Evolutionary conservation across 306 rosid genomes (phyloP).

Genomic region (Oxytropis ochrocephala): DNA sequence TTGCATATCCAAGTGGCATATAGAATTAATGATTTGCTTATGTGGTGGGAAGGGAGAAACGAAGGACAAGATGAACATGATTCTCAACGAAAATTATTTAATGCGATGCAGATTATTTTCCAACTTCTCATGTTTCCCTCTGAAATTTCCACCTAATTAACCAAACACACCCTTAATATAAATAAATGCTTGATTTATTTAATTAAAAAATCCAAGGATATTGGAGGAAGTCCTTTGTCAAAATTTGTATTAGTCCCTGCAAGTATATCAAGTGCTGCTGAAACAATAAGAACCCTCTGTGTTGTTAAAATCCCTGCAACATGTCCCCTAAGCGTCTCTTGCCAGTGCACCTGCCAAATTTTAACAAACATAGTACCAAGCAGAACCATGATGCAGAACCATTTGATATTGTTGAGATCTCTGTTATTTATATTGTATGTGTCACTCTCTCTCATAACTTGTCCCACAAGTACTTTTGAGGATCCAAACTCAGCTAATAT

Average conservation of each 20-base stretch:
- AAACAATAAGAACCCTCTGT: slow-evolving; percentile 79
- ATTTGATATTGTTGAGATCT: not conserved
- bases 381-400: slow-evolving; percentile 8
- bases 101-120: slow-evolving; percentile 3
- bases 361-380: slow-evolving; percentile 16
- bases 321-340: slow-evolving; percentile 86
- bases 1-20: not conserved
- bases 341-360: slow-evolving; percentile 87
- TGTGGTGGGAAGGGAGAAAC: slow-evolving; percentile 12
- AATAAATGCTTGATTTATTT: not conserved
- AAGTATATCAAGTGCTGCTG: slow-evolving; percentile 75
- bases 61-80: slow-evolving; percentile 7
- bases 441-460: too few relatives aligned
- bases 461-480: too few relatives aligned
- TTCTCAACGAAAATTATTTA: not conserved
- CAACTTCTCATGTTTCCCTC: slow-evolving; percentile 7
- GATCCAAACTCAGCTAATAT: too few relatives aligned
- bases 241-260: slow-evolving; percentile 71
- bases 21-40: not conserved
- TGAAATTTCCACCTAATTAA: slow-evolving; percentile 4
- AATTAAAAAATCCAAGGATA: slow-evolving; percentile 50
- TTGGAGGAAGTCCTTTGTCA: slow-evolving; percentile 95
- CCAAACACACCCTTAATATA: slow-evolving; percentile 6
- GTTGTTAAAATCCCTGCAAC: slow-evolving; percentile 96
- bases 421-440: too few relatives aligned